phyloP scores from a whole-genome alignment of 208 protist species.

The Acanthamoeba lenticulata region DNA sequence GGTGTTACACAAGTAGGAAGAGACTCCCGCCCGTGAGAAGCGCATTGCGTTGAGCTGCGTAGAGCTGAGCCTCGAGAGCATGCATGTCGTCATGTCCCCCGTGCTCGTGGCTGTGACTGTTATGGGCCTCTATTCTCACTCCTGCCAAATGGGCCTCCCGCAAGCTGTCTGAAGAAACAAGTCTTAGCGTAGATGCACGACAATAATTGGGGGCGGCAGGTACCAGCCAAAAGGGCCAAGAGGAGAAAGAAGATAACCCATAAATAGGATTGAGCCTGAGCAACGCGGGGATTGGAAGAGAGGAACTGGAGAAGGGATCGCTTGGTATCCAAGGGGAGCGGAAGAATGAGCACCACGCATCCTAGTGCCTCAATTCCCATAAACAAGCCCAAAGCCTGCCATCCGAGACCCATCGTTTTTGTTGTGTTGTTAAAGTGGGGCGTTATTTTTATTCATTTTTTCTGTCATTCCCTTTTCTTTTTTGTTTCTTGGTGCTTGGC shows the following conservation, averaged over 20 bases:
- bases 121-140: neutral
- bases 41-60: conserved; percentile 12
- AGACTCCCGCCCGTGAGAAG: neutral
- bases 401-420: conserved; percentile 4
- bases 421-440: neutral
- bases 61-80: neutral
- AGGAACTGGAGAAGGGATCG: neutral
- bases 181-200: neutral
- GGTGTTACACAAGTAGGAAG: conserved; percentile 25
- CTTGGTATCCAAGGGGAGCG: neutral
- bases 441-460: neutral
- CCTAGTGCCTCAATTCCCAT: neutral
- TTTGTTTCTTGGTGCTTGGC: no score
- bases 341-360: neutral
- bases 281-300: neutral
- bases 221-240: conserved; percentile 19
- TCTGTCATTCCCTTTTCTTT: neutral
- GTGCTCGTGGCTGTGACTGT: conserved; percentile 8
- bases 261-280: neutral
- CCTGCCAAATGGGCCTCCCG: neutral
- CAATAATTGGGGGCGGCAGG: no score
- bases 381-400: neutral
- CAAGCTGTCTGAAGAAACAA: neutral
- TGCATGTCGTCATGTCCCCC: conserved; percentile 15
- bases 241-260: conserved; percentile 30